Base-by-base conservation (phyloP, 2,329 filamentous ascomycete species). In the Trematosphaeria pertusa region DNA sequence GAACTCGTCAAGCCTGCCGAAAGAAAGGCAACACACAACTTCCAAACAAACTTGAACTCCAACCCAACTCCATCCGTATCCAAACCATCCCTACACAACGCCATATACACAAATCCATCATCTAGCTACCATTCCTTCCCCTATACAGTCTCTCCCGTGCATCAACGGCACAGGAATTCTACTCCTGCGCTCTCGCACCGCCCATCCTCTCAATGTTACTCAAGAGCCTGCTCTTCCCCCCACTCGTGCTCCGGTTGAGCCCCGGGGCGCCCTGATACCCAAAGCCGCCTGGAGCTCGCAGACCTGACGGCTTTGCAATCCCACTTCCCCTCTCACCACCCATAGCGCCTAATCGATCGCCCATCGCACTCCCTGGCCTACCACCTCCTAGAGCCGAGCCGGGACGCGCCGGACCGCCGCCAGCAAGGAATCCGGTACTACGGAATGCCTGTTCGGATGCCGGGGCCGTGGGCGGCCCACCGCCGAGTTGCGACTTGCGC, bases 171-270 rank as follows among this genome's bases (percentile, higher is more conserved):
- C 24, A 1, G 22, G 12, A 10, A 18, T 22, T 26, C 43, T 46
- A 50, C 35, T 50, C 48, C 53, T 64, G 64, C 37, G 62, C 61
- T 32, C 50, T 58, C 10, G 55, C 54, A 2, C 79, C 86, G 8
- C 90, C 90, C 91, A 95, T 95, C 73, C 87, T 85, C 78, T 95
- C 90, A 69, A 95, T 94, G 14, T 88, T 91, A 60, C 81, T 88
- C 86, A 95, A 87, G 64, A 94, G 87, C 46, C 87, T 85, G 64
- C 87, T 89, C 61, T 89, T 81, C 3, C 38, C 48, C 7, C 62
- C 66, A 21, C 65, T 74, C 24, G 63, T 64, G 37, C 66, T 72
- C 32, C 67, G 58, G 18, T 51, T 65, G 21, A 70, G 26, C n/a
- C 62, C 66, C 2, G 59, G 43, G 4, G 54, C 58, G 33, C 59